Evolutionary conservation across 1,139 yeast species (phyloP), one percentile per base, ranked within the genome.

Genomic region (Tardiomyces digboiensis): DNA sequence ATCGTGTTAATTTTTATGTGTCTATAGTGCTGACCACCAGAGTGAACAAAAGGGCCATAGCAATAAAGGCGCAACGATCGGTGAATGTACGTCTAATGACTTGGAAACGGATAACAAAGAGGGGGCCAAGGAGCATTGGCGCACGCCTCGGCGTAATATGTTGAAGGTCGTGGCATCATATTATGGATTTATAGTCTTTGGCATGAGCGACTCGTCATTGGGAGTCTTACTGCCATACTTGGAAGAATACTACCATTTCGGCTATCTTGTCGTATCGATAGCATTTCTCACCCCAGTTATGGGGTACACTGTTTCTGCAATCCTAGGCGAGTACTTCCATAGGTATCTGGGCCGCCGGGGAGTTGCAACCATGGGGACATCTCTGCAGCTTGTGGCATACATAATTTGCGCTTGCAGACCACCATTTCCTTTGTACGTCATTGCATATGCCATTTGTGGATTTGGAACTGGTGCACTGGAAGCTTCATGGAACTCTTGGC

Each of bases 361-460:
- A 36, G 59, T 69, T 4, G 46, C 67, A 40, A 56, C 62, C 0
- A 39, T 64, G 10, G 39, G 73, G 72, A 1, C 61, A 67, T 29
- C 19, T 51, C 1, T 51, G 36, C 58, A 67, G 12, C 46, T 59
- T 18, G 36, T 64, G 4, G 68, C 68, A 66, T 68, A 60, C 51
- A 55, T 65, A 0, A 50, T 70, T 2, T 66, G 68, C 12, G 52
- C 65, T 43, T 67, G 68, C 45, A 67, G 44, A 63, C 74, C 16
- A 55, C 56, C 56, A 1, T 50, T 51, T 33, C 50, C 54, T 13
- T 36, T 70, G 5, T 65, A 73, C 6, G 78, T 73, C 16, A 55
- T 68, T 37, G 80, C 70, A 0, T 77, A 70, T 52, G 73, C 73
- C 58, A 59, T 75, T 49, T 78, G 78, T 7, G 83, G 83, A 0